Evolutionary conservation across 2,329 filamentous ascomycete species (phyloP).

Genomic region (Cordyceps pruinosa): DNA sequence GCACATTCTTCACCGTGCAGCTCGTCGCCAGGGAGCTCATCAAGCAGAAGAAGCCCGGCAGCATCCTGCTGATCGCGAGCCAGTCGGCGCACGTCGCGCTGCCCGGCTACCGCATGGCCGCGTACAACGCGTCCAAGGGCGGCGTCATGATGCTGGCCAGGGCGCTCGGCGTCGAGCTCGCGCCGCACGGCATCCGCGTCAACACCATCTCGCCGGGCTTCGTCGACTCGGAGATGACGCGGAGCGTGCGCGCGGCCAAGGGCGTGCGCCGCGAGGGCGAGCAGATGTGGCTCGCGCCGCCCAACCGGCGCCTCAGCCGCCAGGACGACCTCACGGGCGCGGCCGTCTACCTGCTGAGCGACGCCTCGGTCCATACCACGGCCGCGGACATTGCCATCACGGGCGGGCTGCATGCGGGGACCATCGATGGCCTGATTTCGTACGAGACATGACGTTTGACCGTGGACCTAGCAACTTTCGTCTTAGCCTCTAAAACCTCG

Average conservation of each 20-base stretch:
- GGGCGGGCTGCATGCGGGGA: slow-evolving; percentile 35
- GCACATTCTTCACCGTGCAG: slow-evolving; percentile 36
- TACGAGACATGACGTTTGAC: slow-evolving; percentile 24
- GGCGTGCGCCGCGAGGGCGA: slow-evolving; percentile 25
- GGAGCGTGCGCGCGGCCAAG: slow-evolving; percentile 24
- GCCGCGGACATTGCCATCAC: slow-evolving; percentile 38
- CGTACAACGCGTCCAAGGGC: slow-evolving; percentile 38
- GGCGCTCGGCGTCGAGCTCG: slow-evolving; percentile 32
- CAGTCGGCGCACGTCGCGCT: slow-evolving; percentile 31
- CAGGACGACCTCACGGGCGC: slow-evolving; percentile 37
- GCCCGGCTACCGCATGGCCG: slow-evolving; percentile 31
- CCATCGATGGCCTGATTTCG: slow-evolving; percentile 29
- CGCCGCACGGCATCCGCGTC: slow-evolving; percentile 28
- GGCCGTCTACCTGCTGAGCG: slow-evolving; percentile 36
- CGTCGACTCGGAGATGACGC: slow-evolving; percentile 31
- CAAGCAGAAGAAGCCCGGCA: slow-evolving; percentile 31
- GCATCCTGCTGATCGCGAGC: slow-evolving; percentile 33
- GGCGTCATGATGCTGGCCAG: slow-evolving; percentile 34
- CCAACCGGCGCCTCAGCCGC: slow-evolving; percentile 31
- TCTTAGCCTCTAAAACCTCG: too few relatives aligned
- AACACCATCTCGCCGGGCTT: slow-evolving; percentile 34
- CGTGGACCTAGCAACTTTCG: too few relatives aligned
- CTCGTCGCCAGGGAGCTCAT: slow-evolving; percentile 33
- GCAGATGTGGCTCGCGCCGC: slow-evolving; percentile 32
- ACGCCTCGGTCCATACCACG: slow-evolving; percentile 36